These are phyloP conservation scores for Botrytis tulipae DNA, from an alignment of 2,329 filamentous ascomycete genomes.

Conservation along the genomic window DNA sequence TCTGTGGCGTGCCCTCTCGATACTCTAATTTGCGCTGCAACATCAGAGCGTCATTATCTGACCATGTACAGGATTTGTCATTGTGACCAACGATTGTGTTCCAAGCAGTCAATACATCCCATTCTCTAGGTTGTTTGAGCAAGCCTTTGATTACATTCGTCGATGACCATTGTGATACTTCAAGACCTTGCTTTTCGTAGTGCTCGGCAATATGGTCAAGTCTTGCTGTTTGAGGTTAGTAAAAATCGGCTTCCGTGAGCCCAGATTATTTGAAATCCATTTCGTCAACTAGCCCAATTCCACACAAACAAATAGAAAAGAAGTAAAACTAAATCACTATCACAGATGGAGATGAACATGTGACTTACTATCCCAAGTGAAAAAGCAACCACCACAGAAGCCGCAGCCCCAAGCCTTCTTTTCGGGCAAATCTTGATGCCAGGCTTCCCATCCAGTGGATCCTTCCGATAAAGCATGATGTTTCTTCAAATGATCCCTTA, in stretches of 20 bases:
- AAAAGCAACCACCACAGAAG: conserved; percentile 28
- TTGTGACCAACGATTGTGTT: conserved; percentile 20
- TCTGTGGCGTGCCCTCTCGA: conserved; percentile 24
- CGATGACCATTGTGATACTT: conserved; percentile 24
- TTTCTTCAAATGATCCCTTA: conserved; percentile 31
- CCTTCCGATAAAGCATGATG: conserved; percentile 25
- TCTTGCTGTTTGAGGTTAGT: conserved; percentile 24
- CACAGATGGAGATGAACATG: neutral
- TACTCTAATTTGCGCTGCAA: conserved; percentile 29
- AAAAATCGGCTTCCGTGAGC: neutral
- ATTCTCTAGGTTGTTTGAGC: conserved; percentile 27
- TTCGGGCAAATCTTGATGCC: conserved; percentile 25
- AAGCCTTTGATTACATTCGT: conserved; percentile 31
- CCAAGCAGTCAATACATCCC: conserved; percentile 27
- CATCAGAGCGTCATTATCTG: conserved; percentile 20
- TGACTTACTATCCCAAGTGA: conserved; percentile 31
- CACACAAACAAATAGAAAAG: neutral
- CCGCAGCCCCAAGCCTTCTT: conserved; percentile 33
- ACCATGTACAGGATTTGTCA: conserved; percentile 26
- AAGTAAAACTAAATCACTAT: neutral
- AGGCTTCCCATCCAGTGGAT: conserved; percentile 25
- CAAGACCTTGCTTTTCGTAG: conserved; percentile 28
- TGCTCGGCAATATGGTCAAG: conserved; percentile 31
- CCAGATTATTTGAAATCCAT: neutral
- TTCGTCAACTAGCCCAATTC: rapidly evolving